Conservation (phyloP, 768 basidiomycete species). For the Panaeolus cyanescens region DNA sequence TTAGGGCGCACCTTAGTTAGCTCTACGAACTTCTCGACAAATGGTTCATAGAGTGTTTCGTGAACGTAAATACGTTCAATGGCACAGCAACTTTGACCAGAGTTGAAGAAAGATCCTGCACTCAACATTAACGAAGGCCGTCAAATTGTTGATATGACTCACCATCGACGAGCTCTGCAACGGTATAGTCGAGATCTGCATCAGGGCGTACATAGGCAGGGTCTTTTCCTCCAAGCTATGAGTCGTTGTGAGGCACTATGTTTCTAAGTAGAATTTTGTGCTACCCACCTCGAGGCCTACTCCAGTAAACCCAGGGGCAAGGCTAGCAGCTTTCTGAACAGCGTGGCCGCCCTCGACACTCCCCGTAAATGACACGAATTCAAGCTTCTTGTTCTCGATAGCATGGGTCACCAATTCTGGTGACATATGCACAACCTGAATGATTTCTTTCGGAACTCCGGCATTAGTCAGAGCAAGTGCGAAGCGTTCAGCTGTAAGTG, state of each 20-base stretch:
- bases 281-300: conserved; percentile 75
- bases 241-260: neutral
- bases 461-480: conserved; percentile 67
- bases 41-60: conserved; percentile 75
- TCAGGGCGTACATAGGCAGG: conserved; percentile 93
- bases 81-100: conserved; percentile 95
- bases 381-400: conserved; percentile 64
- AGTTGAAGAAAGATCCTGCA: conserved; percentile 91
- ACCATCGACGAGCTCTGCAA: conserved; percentile 91
- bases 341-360: conserved; percentile 73
- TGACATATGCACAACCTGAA: conserved; percentile 78
- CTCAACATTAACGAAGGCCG: neutral
- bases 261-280: neutral
- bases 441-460: conserved; percentile 73
- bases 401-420: conserved; percentile 59
- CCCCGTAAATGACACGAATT: conserved; percentile 93
- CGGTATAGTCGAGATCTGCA: conserved; percentile 82
- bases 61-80: conserved; percentile 98
- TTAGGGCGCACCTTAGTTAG: conserved; percentile 69
- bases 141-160: neutral
- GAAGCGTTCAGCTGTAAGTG: conserved; percentile 83
- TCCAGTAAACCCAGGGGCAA: conserved; percentile 76
- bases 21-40: conserved; percentile 73
- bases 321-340: conserved; percentile 70
- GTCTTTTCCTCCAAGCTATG: conserved; percentile 93